Base-by-base conservation (phyloP, 108 stramenopile genomes). In the Nannochloropsis salina region DNA sequence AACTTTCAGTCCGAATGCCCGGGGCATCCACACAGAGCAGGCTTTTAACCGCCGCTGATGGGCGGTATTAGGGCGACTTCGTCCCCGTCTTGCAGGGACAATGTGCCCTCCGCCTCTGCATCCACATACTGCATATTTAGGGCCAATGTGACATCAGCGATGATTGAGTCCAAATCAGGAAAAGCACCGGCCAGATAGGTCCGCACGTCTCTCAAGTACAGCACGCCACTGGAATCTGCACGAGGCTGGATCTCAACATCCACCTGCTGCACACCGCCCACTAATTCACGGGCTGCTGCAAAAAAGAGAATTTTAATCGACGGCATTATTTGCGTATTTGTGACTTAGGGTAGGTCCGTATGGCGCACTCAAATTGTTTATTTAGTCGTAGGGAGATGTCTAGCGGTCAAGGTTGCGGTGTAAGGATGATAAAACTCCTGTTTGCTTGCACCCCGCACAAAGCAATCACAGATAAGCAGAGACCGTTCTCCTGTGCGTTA, bases 231-330 rank as follows among this genome's bases (percentile, higher is more conserved):
- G 15, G 20, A 15, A n/a, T 74, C 61, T 74, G 61, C 20, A n/a
- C 20, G 20, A 6, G 61, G 61, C 61, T n/a, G 20, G 61, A 74
- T n/a, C 20, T 74, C 61, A n/a, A n/a, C 61, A 15, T n/a, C 61
- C 20, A 74, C 61, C n/a, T 74, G 61, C 61, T 74, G 61, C 61
- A 74, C 61, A n/a, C 61, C 61, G 61, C 61, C 61, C n/a, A n/a
- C 61, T n/a, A 74, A n/a, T n/a, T 74, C 61, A 15, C 61, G 61
- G 6, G 61, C 61, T 4, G 61, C 61, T 15, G 61, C 61, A 6
- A 74, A 74, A 6, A 74, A 74, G 2, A 74, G 61, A n/a, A 74
- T 74, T n/a, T 74, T 74, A n/a, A 74, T 74, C 1, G 61, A 74
- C 20, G 61, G 61, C 61, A 74, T 74, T 74, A n/a, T 74, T 15